A percentile compares a stretch with the other conserved stretches of the same genome.
phyloP scores from a whole-genome alignment of 2,329 filamentous ascomycete species.

The Celoporthe dispersa region DNA sequence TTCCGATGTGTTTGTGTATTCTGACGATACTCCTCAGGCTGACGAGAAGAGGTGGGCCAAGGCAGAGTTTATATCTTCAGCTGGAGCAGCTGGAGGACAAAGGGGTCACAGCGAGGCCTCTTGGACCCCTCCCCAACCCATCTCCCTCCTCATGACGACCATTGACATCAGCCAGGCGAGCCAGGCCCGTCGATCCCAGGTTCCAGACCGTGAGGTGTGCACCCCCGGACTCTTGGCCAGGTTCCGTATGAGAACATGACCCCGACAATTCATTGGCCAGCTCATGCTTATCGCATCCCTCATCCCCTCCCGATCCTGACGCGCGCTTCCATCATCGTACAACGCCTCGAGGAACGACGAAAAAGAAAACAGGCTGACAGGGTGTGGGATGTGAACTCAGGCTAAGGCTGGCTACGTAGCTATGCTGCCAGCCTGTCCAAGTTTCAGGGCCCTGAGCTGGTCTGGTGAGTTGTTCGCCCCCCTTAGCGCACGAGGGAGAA shows the following conservation, averaged over 20 bases:
- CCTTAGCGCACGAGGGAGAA: neutral
- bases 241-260: neutral
- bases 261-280: neutral
- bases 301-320: neutral
- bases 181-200: neutral
- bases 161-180: constrained; percentile 8
- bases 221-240: neutral
- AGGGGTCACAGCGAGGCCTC: neutral
- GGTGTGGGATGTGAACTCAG: neutral
- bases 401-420: no score
- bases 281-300: neutral
- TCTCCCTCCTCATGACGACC: neutral
- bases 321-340: neutral
- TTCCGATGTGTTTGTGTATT: neutral
- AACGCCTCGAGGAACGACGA: no score
- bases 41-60: neutral
- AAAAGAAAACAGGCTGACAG: neutral
- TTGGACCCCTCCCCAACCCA: no score
- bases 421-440: neutral
- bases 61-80: constrained; percentile 7
- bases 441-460: neutral
- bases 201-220: neutral
- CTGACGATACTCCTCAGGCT: neutral
- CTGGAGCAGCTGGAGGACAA: neutral
- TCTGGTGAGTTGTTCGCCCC: neutral